Evolutionary conservation across 1,284 basidiomycete species (phyloP).

Genomic region (Stygiomarasmius scandens): DNA sequence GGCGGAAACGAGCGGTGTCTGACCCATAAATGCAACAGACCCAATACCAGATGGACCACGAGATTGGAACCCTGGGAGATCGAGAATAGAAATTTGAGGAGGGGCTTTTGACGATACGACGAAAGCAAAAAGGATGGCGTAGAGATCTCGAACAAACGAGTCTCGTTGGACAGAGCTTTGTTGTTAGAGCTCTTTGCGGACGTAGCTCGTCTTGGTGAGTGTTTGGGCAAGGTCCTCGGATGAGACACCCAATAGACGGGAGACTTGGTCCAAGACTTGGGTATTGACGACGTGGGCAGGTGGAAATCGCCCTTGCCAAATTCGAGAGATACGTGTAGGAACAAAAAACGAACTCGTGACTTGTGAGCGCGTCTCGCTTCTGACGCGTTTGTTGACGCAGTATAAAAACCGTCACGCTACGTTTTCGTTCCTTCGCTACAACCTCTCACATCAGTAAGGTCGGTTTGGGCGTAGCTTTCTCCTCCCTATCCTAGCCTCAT

Average conservation of each 20-base stretch:
- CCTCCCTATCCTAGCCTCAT: too few relatives aligned
- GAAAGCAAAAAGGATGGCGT: too few relatives aligned
- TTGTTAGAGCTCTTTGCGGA: constrained; percentile 83
- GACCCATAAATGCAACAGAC: constrained; percentile 66
- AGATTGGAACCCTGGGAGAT: constrained; percentile 84
- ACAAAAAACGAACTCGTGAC: too few relatives aligned
- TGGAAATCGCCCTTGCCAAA: constrained; percentile 76
- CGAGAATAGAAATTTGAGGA: constrained; percentile 73
- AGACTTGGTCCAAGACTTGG: constrained; percentile 70
- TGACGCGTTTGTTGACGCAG: too few relatives aligned
- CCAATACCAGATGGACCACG: constrained; percentile 64
- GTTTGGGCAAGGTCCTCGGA: constrained; percentile 79
- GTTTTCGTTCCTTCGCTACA: too few relatives aligned
- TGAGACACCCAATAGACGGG: too few relatives aligned
- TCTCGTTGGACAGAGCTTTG: constrained; percentile 80
- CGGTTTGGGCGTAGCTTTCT: too few relatives aligned
- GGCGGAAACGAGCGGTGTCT: too few relatives aligned
- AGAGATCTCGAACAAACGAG: constrained; percentile 80
- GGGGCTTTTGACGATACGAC: constrained; percentile 65
- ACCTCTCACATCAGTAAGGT: too few relatives aligned
- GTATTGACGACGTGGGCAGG: constrained; percentile 68
- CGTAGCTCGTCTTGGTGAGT: constrained; percentile 85
- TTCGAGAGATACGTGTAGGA: constrained; percentile 81
- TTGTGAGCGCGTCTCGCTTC: too few relatives aligned
- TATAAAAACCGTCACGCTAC: too few relatives aligned